phyloP scores from a whole-genome alignment of 192 early-diverging fungal genomes.

The Paraglomus brasilianum region DNA sequence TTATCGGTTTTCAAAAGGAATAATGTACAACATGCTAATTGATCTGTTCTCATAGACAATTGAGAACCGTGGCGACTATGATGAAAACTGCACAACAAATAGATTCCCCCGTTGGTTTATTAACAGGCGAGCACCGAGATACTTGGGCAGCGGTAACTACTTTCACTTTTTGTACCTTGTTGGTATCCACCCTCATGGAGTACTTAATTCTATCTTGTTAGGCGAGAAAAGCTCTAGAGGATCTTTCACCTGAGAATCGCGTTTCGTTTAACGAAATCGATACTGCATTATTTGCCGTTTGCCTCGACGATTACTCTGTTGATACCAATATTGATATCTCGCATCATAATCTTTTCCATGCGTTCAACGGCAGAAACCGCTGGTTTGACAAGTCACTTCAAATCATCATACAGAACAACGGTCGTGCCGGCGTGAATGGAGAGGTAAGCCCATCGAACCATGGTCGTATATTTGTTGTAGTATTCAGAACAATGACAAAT shows the following conservation, averaged over 20 bases:
- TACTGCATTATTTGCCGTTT: constrained; percentile 81
- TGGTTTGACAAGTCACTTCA: constrained; percentile 98
- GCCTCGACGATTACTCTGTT: constrained; percentile 77
- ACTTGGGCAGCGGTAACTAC: constrained; percentile 69
- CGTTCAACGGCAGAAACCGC: constrained; percentile 73
- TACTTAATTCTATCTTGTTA: constrained; percentile 1
- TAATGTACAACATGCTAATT: background rate
- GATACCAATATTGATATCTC: constrained; percentile 59
- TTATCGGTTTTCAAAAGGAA: background rate
- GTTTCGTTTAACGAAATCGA: constrained; percentile 61
- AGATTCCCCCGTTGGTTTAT: constrained; percentile 70
- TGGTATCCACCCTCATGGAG: background rate
- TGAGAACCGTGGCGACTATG: constrained; percentile 46
- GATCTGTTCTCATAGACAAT: constrained; percentile 33
- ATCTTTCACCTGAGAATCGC: constrained; percentile 44
- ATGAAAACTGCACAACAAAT: constrained; percentile 44
- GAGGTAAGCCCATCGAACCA: constrained; percentile 53
- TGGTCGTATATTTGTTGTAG: background rate
- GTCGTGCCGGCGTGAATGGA: constrained; percentile 88
- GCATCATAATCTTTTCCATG: constrained; percentile 78
- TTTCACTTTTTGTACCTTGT: constrained; percentile 38
- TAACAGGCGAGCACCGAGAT: constrained; percentile 88
- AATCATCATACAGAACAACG: constrained; percentile 80
- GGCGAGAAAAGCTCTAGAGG: constrained; percentile 38
- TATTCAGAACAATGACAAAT: background rate